A percentile compares a stretch with the other conserved stretches of the same genome.
phyloP scores from a whole-genome alignment of 257 asterid species.

The Mitragyna speciosa region DNA sequence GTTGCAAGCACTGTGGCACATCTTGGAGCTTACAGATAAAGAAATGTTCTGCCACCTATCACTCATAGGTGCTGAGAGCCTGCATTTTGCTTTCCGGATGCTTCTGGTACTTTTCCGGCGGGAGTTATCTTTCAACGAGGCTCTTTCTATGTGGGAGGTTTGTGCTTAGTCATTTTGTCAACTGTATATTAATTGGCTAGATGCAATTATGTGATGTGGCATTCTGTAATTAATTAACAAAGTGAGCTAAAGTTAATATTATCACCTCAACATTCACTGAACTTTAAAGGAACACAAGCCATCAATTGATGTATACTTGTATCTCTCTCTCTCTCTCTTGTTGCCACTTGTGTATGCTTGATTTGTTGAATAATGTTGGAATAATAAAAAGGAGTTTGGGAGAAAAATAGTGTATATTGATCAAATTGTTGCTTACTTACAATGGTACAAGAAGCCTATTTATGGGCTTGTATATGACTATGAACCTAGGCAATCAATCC shows the following conservation, averaged over 20 bases:
- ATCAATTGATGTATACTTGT: neutral
- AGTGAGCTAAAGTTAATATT: neutral
- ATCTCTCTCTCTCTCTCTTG: neutral
- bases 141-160: constrained; percentile 99
- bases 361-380: no score
- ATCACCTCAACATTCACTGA: neutral
- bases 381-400: no score
- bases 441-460: no score
- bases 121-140: constrained; percentile 85
- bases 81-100: constrained; percentile 98
- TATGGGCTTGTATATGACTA: no score
- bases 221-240: neutral
- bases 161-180: constrained; percentile 36
- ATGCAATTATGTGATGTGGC: neutral
- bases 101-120: constrained; percentile 98
- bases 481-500: no score
- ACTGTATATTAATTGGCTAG: constrained; percentile 9
- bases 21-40: constrained; percentile 82
- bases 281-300: neutral
- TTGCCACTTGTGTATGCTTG: neutral
- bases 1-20: constrained; percentile 90
- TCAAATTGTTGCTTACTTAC: no score
- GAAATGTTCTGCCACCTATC: constrained; percentile 88
- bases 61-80: constrained; percentile 91
- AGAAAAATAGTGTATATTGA: no score